Base-by-base conservation (phyloP, 257 asterid genomes). In the Scutellaria galericulata region DNA sequence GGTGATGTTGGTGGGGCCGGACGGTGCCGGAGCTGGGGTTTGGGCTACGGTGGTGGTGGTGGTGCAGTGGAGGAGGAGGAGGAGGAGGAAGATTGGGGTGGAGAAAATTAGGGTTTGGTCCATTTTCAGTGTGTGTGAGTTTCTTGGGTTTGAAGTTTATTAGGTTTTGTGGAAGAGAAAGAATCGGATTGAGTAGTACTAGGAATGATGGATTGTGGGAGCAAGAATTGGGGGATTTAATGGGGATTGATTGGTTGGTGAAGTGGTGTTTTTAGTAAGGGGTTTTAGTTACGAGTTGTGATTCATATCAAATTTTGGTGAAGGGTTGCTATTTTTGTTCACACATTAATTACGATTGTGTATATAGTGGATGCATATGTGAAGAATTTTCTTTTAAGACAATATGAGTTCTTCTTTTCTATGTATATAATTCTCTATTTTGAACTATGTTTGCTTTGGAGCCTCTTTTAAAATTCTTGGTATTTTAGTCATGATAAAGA, bases 1-100 rank as follows among this genome's bases (percentile, higher is more conserved):
- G 0, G 97, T 86, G 11, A 93, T 68, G 88, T 93, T 93, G 75
- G 96, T 82, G 1, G 97, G 97, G 9, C 96, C 97, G 0, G 96
- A 0, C 0, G 97, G 97, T 0, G 74, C 82, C 0, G 97, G 96
- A 3, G 85, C 84, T 2, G 86, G 83, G 47, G 92, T 3, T 73
- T 90, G 97, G 41, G 91, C 86, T 12, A 76, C 24, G 72, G 74
- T 83, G n/a, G 66, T 22, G 42, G 84, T 24, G 60, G 18, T 18
- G 18, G 85, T 52, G 77, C 77, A 83, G 11, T 72, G 82, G 59
- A 71, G 71, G 60, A 77, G 75, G 20, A 82, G 75, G 20, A 82
- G 65, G 44, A 77, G 60, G 68, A 78, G 2, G 40, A 70, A 10
- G 10, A 83, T 69, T 7, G 79, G 61, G 5, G 74, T 42, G 42